Base-by-base conservation (phyloP, 257 asterid genomes). In the Nicotiana noctiflora region DNA sequence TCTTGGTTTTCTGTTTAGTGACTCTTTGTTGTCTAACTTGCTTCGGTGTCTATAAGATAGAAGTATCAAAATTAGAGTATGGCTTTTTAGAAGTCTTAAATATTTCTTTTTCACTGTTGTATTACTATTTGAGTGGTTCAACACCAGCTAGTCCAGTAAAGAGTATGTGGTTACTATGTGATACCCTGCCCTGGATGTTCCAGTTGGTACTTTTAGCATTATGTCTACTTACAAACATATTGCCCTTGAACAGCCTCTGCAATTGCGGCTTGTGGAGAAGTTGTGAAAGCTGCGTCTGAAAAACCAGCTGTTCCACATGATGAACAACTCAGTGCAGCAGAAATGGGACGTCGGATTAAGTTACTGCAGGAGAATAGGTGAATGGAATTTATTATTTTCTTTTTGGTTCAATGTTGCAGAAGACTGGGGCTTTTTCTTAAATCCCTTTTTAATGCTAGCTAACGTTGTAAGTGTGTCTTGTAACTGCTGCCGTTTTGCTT, bases 291-390 rank as follows among this genome's bases (percentile, higher is more conserved):
- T 52, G 63, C 86, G 79, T 81, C 92, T 80, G 92, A 86, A 81
- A 87, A 80, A 65, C 31, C 92, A 80, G 83, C 86, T 72, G 81
- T 83, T 76, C 83, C 92, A n/a, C 85, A 87, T 75, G 88, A 84
- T 81, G 98, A 95, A 81, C 93, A 91, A 82, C 97, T 95, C 80
- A 95, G 95, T 83, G 66, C 82, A 59, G 88, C 90, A 59, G 97
- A 93, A 87, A 93, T 91, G 79, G 94, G 92, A 80, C 91, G 91
- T 51, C 90, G 99, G 53, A 89, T 95, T 84, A 91, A 88, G 88
- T 86, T 91, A 81, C 88, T 95, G 82, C 94, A 92, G 88, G 97
- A 92, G 78, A 84, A 94, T 84, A 88, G 97, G 99, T 94, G 88
- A 76, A 74, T 72, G 21, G 72, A 79, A 76, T 82, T 79, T 31